These are phyloP conservation scores for Trichoderma polysporum DNA, from an alignment of 2,329 filamentous ascomycete genomes.

Conservation along the genomic window DNA sequence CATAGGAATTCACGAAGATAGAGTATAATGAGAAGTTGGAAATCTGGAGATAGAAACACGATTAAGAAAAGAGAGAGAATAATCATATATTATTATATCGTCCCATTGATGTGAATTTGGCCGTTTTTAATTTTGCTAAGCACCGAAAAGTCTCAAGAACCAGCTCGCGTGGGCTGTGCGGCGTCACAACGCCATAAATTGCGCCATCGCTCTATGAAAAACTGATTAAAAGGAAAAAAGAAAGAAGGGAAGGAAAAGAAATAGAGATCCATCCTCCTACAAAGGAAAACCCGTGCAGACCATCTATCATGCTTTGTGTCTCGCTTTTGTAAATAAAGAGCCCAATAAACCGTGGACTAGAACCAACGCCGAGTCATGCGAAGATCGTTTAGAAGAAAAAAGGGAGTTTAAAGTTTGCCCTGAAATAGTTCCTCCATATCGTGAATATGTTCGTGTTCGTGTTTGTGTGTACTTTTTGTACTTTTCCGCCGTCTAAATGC, in stretches of 20 bases:
- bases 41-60: background rate
- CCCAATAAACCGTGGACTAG: background rate
- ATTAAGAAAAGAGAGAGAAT: background rate
- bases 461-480: background rate
- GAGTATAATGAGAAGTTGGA: background rate
- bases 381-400: background rate
- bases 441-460: background rate
- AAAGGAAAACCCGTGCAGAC: background rate
- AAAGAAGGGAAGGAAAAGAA: background rate
- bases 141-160: background rate
- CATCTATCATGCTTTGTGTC: conserved; percentile 6
- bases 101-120: background rate
- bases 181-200: background rate
- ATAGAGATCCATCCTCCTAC: too few species aligned
- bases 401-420: background rate
- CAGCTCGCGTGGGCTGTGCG: background rate
- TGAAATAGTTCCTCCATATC: background rate
- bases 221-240: background rate
- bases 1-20: background rate
- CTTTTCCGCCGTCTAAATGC: conserved; percentile 10
- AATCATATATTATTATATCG: background rate
- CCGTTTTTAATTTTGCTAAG: background rate
- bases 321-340: background rate
- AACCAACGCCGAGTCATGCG: conserved; percentile 11
- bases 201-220: conserved; percentile 17